Conservation (phyloP, 106 monocot genomes). For the Phalaenopsis equestris region DNA sequence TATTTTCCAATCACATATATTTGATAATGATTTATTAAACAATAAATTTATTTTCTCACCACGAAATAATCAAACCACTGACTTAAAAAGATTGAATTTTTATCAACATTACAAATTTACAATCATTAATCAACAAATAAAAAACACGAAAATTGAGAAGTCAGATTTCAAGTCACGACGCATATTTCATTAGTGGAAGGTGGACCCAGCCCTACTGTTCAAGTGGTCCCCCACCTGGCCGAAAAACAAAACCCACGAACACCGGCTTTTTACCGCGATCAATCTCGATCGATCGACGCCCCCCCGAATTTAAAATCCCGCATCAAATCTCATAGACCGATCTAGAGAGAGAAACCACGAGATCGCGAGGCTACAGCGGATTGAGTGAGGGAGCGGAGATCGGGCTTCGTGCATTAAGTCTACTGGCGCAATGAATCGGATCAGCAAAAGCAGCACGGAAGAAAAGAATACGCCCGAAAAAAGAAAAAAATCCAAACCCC, state of each 20-base stretch:
- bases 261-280: background rate
- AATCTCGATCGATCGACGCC: conserved; percentile 1
- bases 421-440: conserved; percentile 8
- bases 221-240: background rate
- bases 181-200: no score
- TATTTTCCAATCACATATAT: no score
- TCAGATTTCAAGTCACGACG: no score
- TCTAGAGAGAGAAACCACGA: conserved; percentile 3
- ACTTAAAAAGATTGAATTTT: no score
- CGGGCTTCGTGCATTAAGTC: conserved; percentile 11
- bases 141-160: background rate
- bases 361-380: background rate
- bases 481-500: conserved; percentile 1
- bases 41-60: no score
- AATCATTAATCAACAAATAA: background rate
- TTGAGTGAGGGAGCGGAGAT: conserved; percentile 1
- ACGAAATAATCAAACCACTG: no score
- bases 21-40: no score
- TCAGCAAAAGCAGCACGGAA: conserved; percentile 12
- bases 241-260: background rate
- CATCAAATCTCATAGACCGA: background rate
- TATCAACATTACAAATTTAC: no score
- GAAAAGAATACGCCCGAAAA: conserved; percentile 6
- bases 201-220: no score
- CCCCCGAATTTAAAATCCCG: background rate